Evolutionary conservation across 257 asterid species (phyloP).

Genomic region (Solanum appendiculatum): DNA sequence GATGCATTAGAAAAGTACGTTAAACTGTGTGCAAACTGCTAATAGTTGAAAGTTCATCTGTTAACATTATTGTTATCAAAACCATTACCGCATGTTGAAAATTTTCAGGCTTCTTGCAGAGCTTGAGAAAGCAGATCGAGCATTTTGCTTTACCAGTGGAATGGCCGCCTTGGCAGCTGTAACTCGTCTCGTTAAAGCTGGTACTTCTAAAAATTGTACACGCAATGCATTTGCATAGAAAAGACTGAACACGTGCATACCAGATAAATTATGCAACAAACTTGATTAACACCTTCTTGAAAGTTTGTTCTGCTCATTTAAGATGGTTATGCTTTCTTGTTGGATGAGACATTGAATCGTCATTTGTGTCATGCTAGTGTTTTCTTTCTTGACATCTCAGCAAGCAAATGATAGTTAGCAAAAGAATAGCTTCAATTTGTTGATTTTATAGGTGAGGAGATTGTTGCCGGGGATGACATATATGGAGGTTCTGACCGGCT

Average conservation of each 20-base stretch:
- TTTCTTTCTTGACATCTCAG: not conserved
- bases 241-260: not conserved
- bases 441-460: constrained; percentile 57
- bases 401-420: not conserved
- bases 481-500: constrained; percentile 98
- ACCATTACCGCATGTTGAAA: constrained; percentile 1
- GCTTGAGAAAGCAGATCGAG: constrained; percentile 88
- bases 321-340: not conserved
- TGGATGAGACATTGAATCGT: not conserved
- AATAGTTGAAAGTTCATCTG: not conserved
- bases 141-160: constrained; percentile 92
- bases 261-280: not conserved
- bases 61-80: not conserved
- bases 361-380: not conserved
- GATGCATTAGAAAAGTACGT: constrained; percentile 74
- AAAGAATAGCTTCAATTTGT: not conserved
- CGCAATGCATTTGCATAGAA: not conserved
- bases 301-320: constrained; percentile 2
- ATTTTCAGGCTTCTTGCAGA: constrained; percentile 69
- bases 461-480: constrained; percentile 89
- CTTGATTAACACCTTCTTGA: not conserved
- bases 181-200: constrained; percentile 69
- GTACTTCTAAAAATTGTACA: constrained; percentile 15
- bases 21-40: constrained; percentile 1
- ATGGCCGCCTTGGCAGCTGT: constrained; percentile 97